Conservation (phyloP, 2,329 filamentous ascomycete genomes). For the Pezicula radicicola region DNA sequence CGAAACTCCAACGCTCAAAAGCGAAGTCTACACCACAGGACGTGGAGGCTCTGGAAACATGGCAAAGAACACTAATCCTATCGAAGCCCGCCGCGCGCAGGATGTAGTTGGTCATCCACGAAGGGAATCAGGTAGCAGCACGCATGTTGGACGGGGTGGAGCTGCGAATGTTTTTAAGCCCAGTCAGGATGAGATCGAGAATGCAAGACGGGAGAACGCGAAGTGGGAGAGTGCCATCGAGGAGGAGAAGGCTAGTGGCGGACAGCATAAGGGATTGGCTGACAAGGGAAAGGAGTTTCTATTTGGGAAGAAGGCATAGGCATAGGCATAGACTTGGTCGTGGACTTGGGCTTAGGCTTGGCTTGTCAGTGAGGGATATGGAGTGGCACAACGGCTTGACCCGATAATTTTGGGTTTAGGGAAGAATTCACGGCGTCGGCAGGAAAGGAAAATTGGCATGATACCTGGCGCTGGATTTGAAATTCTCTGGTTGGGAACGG, state of each 20-base stretch:
- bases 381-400: too few relatives aligned
- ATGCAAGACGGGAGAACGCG: constrained; percentile 26
- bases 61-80: constrained; percentile 67
- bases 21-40: constrained; percentile 81
- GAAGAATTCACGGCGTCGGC: too few relatives aligned
- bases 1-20: constrained; percentile 79
- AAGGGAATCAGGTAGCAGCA: constrained; percentile 53
- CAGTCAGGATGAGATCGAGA: constrained; percentile 28
- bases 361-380: too few relatives aligned
- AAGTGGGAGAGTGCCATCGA: constrained; percentile 22
- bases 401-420: background rate
- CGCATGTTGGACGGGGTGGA: constrained; percentile 71
- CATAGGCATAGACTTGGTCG: background rate
- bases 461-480: too few relatives aligned
- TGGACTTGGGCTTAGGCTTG: background rate
- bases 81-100: constrained; percentile 74
- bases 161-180: constrained; percentile 66
- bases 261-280: constrained; percentile 36
- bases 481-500: too few relatives aligned
- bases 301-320: constrained; percentile 33
- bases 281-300: constrained; percentile 53
- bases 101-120: constrained; percentile 66
- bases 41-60: constrained; percentile 89
- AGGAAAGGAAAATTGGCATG: too few relatives aligned
- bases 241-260: constrained; percentile 16